Conservation (phyloP, 352 stramenopile species). For the Pelagophyceae sp. region DNA sequence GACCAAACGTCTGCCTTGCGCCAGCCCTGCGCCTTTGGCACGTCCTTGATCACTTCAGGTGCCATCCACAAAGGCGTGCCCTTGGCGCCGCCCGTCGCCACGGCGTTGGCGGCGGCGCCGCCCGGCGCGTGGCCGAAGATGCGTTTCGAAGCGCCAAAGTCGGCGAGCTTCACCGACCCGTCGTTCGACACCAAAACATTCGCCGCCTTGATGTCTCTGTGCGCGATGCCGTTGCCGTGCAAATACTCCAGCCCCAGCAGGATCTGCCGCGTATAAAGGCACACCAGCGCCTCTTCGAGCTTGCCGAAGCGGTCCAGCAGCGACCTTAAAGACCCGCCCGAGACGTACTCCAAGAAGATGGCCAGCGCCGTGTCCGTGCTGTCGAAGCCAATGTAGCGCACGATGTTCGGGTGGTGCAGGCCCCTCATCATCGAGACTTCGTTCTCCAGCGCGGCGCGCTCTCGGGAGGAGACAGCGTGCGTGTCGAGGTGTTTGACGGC, state of each 20-base stretch:
- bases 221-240: constrained; percentile 68
- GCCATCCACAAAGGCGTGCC: constrained; percentile 33
- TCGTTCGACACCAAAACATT: constrained; percentile 73
- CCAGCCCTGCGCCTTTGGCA: constrained; percentile 52
- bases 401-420: constrained; percentile 33
- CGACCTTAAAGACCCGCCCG: constrained; percentile 63
- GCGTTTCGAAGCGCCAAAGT: constrained; percentile 68
- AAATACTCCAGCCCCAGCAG: constrained; percentile 69
- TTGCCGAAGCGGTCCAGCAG: constrained; percentile 66
- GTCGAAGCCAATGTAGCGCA: constrained; percentile 30
- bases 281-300: constrained; percentile 60
- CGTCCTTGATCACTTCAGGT: constrained; percentile 35
- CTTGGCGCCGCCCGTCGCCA: constrained; percentile 20
- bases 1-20: constrained; percentile 79
- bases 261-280: constrained; percentile 64
- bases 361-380: constrained; percentile 32
- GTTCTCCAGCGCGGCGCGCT: constrained; percentile 24
- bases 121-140: constrained; percentile 16
- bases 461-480: constrained; percentile 26
- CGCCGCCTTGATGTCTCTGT: constrained; percentile 62
- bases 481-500: constrained; percentile 72
- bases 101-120: neutral
- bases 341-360: constrained; percentile 74
- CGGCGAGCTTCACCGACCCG: constrained; percentile 70
- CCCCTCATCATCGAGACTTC: constrained; percentile 24